Conservation (phyloP, 2,329 filamentous ascomycete species). For the Alternaria atra region DNA sequence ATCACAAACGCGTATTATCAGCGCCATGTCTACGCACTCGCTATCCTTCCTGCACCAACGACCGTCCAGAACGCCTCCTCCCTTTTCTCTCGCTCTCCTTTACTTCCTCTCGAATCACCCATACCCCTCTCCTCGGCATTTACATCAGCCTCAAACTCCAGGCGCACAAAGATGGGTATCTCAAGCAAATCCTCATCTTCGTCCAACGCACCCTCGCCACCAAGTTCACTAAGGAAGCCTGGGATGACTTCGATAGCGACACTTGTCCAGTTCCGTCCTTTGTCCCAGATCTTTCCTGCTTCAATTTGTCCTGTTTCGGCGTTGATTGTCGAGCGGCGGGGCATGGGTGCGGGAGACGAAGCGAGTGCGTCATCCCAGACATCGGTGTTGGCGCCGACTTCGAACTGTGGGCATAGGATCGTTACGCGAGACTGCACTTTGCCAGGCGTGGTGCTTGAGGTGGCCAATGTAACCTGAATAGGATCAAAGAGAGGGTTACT, state of each 20-base stretch:
- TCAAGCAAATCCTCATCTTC: conserved; percentile 76
- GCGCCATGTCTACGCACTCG: conserved; percentile 32
- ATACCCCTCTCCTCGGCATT: conserved; percentile 61
- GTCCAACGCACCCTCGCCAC: conserved; percentile 39
- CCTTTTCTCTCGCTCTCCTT: conserved; percentile 75
- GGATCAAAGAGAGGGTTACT: conserved; percentile 94
- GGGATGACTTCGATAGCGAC: conserved; percentile 91
- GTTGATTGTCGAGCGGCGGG: conserved; percentile 32
- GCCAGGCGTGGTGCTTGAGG: conserved; percentile 63
- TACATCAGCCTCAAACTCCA: conserved; percentile 85
- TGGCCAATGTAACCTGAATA: conserved; percentile 86
- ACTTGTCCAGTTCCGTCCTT: conserved; percentile 91
- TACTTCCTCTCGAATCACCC: conserved; percentile 55
- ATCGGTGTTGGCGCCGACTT: conserved; percentile 92
- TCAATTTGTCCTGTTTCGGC: conserved; percentile 63
- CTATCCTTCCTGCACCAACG: conserved; percentile 84
- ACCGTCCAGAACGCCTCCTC: conserved; percentile 98
- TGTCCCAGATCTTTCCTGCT: conserved; percentile 95
- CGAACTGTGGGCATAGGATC: conserved; percentile 91
- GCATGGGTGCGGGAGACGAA: conserved; percentile 50
- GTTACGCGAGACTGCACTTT: conserved; percentile 73
- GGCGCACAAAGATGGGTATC: conserved; percentile 90
- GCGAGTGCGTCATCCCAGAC: conserved; percentile 89
- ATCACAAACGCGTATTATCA: conserved; percentile 45
- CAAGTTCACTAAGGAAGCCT: conserved; percentile 42